These are phyloP conservation scores for Kickxella alabastrina DNA, from an alignment of 192 early-diverging fungal genomes.

Conservation along the genomic window DNA sequence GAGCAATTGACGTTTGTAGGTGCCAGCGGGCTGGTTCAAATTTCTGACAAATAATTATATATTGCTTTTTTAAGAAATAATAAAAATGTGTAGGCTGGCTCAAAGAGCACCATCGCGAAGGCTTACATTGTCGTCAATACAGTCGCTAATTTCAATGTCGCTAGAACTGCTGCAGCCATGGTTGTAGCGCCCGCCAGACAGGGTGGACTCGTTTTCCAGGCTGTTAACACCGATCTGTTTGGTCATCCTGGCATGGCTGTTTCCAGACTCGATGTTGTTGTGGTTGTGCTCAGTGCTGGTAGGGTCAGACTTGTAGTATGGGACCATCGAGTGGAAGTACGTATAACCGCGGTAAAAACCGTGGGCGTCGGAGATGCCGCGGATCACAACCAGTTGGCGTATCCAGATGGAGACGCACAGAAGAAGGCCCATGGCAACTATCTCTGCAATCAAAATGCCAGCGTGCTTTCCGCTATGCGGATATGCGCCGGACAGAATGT, in stretches of 20 bases:
- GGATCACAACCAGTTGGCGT: slow-evolving; percentile 22
- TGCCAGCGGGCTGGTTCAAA: too few species aligned
- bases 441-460: slow-evolving; percentile 48
- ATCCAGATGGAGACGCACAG: slow-evolving; percentile 43
- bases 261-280: slow-evolving; percentile 3
- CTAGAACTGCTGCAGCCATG: neutral
- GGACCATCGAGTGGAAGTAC: slow-evolving; percentile 30
- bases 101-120: slow-evolving; percentile 27
- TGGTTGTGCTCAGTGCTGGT: neutral
- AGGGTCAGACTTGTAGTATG: slow-evolving; percentile 27
- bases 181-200: slow-evolving; percentile 8
- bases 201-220: slow-evolving; percentile 1
- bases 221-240: neutral
- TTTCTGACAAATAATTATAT: too few species aligned
- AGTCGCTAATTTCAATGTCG: slow-evolving; percentile 17
- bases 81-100: too few species aligned
- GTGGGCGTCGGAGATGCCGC: slow-evolving; percentile 28
- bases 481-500: slow-evolving; percentile 50
- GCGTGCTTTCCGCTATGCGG: slow-evolving; percentile 12
- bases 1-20: too few species aligned
- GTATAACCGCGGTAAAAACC: slow-evolving; percentile 29
- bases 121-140: slow-evolving; percentile 12
- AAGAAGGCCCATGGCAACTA: slow-evolving; percentile 30
- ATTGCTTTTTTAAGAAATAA: too few species aligned
- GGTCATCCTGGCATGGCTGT: too few species aligned